These are phyloP conservation scores for Fusarium dimerum DNA, from an alignment of 2,329 filamentous ascomycete genomes.

Conservation along the genomic window DNA sequence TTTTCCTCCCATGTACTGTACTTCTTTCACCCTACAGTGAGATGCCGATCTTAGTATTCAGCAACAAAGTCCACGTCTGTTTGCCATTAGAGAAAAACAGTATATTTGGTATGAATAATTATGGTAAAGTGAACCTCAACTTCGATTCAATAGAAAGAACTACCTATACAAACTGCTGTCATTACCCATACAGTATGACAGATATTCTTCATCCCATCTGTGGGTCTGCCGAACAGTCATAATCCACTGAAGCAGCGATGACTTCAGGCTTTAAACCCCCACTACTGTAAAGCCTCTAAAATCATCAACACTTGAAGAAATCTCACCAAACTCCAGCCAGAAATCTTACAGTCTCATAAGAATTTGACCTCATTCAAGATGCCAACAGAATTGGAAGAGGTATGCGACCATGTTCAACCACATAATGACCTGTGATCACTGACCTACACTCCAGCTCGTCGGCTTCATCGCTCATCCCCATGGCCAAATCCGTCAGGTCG, in stretches of 20 bases:
- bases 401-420: constrained; percentile 34
- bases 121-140: no score
- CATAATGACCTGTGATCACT: background rate
- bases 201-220: constrained; percentile 5
- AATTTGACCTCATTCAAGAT: constrained; percentile 44
- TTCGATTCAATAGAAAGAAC: no score
- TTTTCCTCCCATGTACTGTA: no score
- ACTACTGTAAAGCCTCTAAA: constrained; percentile 29
- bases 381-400: constrained; percentile 77
- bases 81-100: no score
- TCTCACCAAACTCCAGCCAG: constrained; percentile 8
- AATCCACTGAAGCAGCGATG: constrained; percentile 29
- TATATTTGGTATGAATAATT: no score
- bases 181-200: no score
- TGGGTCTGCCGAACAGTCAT: constrained; percentile 29
- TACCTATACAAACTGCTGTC: no score
- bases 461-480: constrained; percentile 93
- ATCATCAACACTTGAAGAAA: constrained; percentile 24
- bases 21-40: no score
- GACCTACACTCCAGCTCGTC: constrained; percentile 64
- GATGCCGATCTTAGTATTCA: no score
- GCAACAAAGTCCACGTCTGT: no score
- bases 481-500: constrained; percentile 83
- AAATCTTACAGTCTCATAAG: background rate
- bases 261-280: constrained; percentile 29